These are phyloP conservation scores for Talaromyces marneffei DNA, from an alignment of 2,329 filamentous ascomycete species.

Conservation along the genomic window DNA sequence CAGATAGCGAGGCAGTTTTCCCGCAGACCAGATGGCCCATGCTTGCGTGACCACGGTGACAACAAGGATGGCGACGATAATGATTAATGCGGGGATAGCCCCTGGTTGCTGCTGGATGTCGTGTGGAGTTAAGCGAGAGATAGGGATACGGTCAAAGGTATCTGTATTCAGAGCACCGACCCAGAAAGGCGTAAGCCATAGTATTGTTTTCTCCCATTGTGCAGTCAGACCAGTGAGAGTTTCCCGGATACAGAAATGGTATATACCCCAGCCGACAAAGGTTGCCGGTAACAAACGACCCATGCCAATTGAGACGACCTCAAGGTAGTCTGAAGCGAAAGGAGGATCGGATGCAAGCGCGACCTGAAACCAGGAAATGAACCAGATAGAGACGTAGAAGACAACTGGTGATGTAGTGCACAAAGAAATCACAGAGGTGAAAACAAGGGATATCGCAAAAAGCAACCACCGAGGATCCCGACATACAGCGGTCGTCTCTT, in stretches of 20 bases:
- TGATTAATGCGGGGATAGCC: constrained; percentile 52
- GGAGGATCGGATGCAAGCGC: constrained; percentile 57
- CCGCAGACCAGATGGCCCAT: constrained; percentile 53
- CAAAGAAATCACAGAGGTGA: constrained; percentile 51
- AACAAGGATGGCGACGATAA: constrained; percentile 47
- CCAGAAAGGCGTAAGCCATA: constrained; percentile 58
- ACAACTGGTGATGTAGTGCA: constrained; percentile 51
- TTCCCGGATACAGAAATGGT: constrained; percentile 49
- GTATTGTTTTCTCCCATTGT: constrained; percentile 55
- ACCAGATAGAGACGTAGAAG: constrained; percentile 52
- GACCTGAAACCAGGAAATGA: constrained; percentile 55
- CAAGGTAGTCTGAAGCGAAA: constrained; percentile 48
- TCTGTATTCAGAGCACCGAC: constrained; percentile 57
- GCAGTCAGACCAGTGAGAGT: constrained; percentile 48
- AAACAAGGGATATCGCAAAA: constrained; percentile 50
- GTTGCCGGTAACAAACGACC: constrained; percentile 55
- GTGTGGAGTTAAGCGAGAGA: constrained; percentile 57
- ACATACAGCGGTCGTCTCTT: constrained; percentile 39
- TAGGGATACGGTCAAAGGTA: constrained; percentile 58
- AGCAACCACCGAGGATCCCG: constrained; percentile 55
- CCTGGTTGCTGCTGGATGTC: constrained; percentile 57
- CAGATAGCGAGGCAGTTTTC: constrained; percentile 49
- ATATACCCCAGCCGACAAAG: constrained; percentile 54
- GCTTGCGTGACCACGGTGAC: constrained; percentile 51
- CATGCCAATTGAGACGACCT: constrained; percentile 50